Conservation (phyloP, 805 yeast species). For the Soucietia sequanensis region DNA sequence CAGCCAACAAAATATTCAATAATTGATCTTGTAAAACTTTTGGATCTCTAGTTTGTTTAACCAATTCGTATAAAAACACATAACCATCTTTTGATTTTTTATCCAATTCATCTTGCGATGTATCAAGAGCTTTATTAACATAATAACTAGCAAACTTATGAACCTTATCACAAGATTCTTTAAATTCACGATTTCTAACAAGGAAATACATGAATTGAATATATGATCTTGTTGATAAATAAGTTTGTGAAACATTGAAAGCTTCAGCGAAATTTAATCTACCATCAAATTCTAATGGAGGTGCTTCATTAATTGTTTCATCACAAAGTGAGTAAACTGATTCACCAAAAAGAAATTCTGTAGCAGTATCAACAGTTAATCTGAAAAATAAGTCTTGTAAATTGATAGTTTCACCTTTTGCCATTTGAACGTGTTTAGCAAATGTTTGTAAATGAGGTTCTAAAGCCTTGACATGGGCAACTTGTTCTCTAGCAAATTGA, state of each 20-base stretch:
- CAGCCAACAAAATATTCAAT: slow-evolving; percentile 39
- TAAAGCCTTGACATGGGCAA: slow-evolving; percentile 30
- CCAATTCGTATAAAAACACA: slow-evolving; percentile 38
- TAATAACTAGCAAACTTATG: slow-evolving; percentile 29
- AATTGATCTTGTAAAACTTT: slow-evolving; percentile 36
- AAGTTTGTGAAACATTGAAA: slow-evolving; percentile 35
- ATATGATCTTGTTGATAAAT: slow-evolving; percentile 29
- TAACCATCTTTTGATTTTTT: slow-evolving; percentile 27
- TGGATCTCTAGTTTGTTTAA: slow-evolving; percentile 35
- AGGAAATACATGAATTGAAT: slow-evolving; percentile 29
- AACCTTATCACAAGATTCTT: slow-evolving; percentile 28
- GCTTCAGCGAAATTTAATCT: slow-evolving; percentile 25
- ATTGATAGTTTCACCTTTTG: slow-evolving; percentile 23
- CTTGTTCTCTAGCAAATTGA: slow-evolving; percentile 37
- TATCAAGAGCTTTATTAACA: slow-evolving; percentile 29
- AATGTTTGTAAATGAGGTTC: slow-evolving; percentile 29
- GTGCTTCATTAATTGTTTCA: slow-evolving; percentile 17
- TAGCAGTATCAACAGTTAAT: slow-evolving; percentile 39
- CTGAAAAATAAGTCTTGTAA: slow-evolving; percentile 33
- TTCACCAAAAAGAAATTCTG: slow-evolving; percentile 42
- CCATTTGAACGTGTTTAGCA: slow-evolving; percentile 17
- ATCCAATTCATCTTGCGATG: slow-evolving; percentile 28
- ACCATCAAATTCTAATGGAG: slow-evolving; percentile 20
- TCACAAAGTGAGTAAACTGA: slow-evolving; percentile 26
- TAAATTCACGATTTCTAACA: slow-evolving; percentile 30